phyloP scores from a whole-genome alignment of 164 flowering plant genomes.

The Chimonanthus praecox region DNA sequence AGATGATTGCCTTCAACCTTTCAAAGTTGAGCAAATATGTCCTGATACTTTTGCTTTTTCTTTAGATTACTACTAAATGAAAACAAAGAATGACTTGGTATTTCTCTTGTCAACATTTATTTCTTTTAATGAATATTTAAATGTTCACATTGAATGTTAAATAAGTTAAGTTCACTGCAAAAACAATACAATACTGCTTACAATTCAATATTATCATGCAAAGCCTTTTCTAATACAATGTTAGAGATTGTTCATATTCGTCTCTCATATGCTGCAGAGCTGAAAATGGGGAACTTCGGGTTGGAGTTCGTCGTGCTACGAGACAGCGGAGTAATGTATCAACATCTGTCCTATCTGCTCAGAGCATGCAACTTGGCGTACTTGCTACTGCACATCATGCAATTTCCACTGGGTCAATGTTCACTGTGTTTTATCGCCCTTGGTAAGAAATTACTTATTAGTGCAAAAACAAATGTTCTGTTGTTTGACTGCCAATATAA shows the following conservation, averaged over 20 bases:
- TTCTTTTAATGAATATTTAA: background rate
- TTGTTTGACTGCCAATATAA: background rate
- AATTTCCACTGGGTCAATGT: constrained; percentile 41
- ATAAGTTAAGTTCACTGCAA: background rate
- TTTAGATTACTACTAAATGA: background rate
- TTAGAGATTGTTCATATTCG: background rate
- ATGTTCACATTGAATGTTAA: background rate
- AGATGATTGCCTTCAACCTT: background rate
- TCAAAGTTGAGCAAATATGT: background rate
- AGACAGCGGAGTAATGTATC: constrained; percentile 23
- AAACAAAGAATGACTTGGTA: background rate
- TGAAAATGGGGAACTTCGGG: constrained; percentile 44
- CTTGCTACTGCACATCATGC: constrained; percentile 61
- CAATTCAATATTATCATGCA: no score
- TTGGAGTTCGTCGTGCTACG: constrained; percentile 48
- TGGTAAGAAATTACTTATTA: constrained; percentile 34
- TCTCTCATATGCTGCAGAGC: constrained; percentile 30
- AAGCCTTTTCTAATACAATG: no score
- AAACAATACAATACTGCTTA: background rate
- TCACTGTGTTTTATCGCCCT: constrained; percentile 48
- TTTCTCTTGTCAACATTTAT: background rate
- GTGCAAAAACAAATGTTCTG: background rate
- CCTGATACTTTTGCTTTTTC: background rate
- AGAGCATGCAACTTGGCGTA: constrained; percentile 58
- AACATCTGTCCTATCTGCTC: constrained; percentile 43